Conservation (phyloP, 345 rosid genomes). For the Citropsis articulata region DNA sequence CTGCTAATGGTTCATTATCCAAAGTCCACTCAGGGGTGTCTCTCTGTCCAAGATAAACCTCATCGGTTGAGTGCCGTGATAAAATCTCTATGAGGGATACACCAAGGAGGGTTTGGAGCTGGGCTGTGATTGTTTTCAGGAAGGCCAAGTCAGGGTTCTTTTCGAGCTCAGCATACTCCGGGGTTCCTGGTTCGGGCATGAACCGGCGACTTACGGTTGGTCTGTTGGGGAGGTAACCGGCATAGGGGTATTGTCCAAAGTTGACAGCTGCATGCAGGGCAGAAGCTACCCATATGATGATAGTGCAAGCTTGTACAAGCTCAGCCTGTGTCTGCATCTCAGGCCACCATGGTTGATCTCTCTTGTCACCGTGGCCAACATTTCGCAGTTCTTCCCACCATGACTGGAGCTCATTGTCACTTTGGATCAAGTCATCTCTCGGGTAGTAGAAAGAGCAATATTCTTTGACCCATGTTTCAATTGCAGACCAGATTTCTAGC, state of each 20-base stretch:
- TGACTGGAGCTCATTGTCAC: conserved; percentile 68
- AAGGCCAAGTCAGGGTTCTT: conserved; percentile 48
- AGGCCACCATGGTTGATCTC: conserved; percentile 81
- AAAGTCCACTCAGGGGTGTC: conserved; percentile 69
- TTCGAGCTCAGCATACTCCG: conserved; percentile 58
- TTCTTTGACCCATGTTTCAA: conserved; percentile 73
- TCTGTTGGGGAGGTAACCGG: conserved; percentile 93
- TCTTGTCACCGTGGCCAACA: conserved; percentile 80
- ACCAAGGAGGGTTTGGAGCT: conserved; percentile 80
- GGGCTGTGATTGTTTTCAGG: conserved; percentile 89
- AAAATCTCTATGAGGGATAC: conserved; percentile 78
- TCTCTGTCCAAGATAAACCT: conserved; percentile 85
- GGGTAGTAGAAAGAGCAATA: conserved; percentile 75
- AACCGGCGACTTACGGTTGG: conserved; percentile 86
- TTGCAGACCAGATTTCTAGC: conserved; percentile 87
- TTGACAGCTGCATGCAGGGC: conserved; percentile 97
- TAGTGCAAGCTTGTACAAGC: conserved; percentile 68
- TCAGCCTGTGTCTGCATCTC: conserved; percentile 50
- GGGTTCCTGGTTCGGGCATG: conserved; percentile 88
- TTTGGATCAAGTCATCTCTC: conserved; percentile 49
- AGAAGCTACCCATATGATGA: conserved; percentile 85
- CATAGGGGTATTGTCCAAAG: conserved; percentile 93
- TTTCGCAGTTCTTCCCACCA: conserved; percentile 85
- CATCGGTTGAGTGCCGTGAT: conserved; percentile 83
- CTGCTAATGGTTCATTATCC: conserved; percentile 59